A percentile compares a stretch with the other conserved stretches of the same genome.
These are phyloP conservation scores for Penicillium corylophilum DNA, from an alignment of 2,329 filamentous ascomycete species.

Conservation along the genomic window DNA sequence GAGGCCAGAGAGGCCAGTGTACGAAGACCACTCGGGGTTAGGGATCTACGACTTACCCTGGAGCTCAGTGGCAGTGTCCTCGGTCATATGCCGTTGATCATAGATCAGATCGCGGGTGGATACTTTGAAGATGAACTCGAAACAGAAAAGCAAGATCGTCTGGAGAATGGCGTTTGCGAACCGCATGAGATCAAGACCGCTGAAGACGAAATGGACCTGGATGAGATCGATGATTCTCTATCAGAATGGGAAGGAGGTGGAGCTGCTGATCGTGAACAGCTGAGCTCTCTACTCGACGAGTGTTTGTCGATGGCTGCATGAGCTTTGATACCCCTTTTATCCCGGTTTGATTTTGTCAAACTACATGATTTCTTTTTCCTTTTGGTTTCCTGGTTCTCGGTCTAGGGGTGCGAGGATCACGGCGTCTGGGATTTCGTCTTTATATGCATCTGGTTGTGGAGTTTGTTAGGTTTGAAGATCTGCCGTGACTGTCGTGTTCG, in stretches of 20 bases:
- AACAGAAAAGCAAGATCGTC: slow-evolving; percentile 37
- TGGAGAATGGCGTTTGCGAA: slow-evolving; percentile 25
- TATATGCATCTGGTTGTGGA: slow-evolving; percentile 31
- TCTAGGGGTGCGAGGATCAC: slow-evolving; percentile 21
- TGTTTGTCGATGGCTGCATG: slow-evolving; percentile 44
- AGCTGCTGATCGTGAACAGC: slow-evolving; percentile 36
- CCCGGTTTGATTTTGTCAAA: background rate
- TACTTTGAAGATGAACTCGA: slow-evolving; percentile 77
- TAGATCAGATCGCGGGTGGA: slow-evolving; percentile 66
- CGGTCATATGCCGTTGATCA: slow-evolving; percentile 73
- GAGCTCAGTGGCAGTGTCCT: slow-evolving; percentile 74
- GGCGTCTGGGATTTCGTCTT: slow-evolving; percentile 31
- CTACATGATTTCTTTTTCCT: slow-evolving; percentile 6
- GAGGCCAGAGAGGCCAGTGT: slow-evolving; percentile 75
- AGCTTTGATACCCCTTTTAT: slow-evolving; percentile 19
- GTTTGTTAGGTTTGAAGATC: slow-evolving; percentile 21
- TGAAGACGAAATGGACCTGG: slow-evolving; percentile 42
- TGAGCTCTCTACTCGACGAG: slow-evolving; percentile 41
- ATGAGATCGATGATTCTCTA: slow-evolving; percentile 31
- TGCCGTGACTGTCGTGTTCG: slow-evolving; percentile 12
- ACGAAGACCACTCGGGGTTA: slow-evolving; percentile 70
- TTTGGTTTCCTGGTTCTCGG: slow-evolving; percentile 16
- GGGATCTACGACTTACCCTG: slow-evolving; percentile 73
- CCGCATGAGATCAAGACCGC: slow-evolving; percentile 20
- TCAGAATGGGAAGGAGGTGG: slow-evolving; percentile 42